Evolutionary conservation across 2,329 filamentous ascomycete species (phyloP).

Genomic region (Botrytis squamosa): DNA sequence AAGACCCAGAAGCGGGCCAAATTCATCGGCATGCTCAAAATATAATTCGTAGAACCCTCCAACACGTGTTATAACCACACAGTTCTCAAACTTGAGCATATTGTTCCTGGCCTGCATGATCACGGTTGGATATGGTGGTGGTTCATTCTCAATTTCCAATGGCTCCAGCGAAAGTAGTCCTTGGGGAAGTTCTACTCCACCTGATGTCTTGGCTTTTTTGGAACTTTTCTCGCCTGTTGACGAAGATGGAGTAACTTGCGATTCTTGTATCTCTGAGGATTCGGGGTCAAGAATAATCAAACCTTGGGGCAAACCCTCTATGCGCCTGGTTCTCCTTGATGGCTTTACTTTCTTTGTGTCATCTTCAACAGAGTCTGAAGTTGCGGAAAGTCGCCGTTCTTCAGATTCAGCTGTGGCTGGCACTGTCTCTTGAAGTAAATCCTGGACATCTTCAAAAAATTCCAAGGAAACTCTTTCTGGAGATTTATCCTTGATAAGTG

Average conservation of each 20-base stretch:
- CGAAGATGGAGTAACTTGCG: background rate
- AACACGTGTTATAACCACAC: slow-evolving; percentile 86
- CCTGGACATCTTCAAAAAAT: slow-evolving; percentile 3
- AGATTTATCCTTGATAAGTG: background rate
- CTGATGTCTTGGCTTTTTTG: background rate
- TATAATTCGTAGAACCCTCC: slow-evolving; percentile 98
- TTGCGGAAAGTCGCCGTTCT: background rate
- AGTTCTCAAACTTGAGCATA: slow-evolving; percentile 87
- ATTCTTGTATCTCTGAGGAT: slow-evolving; percentile 5
- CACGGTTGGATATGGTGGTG: slow-evolving; percentile 75
- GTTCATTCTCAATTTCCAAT: slow-evolving; percentile 43
- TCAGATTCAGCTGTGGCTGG: background rate
- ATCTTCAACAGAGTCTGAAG: background rate
- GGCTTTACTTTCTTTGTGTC: background rate
- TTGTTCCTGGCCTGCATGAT: slow-evolving; percentile 83
- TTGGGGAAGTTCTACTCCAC: slow-evolving; percentile 49
- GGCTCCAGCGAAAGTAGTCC: slow-evolving; percentile 46
- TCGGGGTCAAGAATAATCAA: slow-evolving; percentile 7
- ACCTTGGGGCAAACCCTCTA: slow-evolving; percentile 16
- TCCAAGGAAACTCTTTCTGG: background rate
- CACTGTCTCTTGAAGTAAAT: background rate
- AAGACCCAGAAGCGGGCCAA: slow-evolving; percentile 79
- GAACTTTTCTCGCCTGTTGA: background rate
- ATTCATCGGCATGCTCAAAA: slow-evolving; percentile 90
- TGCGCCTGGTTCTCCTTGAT: background rate